Evolutionary conservation across 1,284 basidiomycete species (phyloP).

Genomic region (Leccinum fuscescens): DNA sequence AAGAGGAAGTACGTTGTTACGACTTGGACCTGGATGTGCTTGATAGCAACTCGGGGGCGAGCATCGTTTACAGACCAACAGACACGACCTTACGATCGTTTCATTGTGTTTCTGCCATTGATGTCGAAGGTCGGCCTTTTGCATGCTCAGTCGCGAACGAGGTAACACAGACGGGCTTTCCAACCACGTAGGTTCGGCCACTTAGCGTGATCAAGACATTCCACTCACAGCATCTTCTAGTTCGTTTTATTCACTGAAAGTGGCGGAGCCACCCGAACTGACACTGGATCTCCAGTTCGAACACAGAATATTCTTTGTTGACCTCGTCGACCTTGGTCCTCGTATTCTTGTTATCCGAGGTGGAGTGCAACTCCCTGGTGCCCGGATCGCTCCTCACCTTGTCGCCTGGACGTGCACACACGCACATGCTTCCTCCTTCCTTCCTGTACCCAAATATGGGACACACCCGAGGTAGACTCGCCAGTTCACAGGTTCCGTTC

Average conservation of each 20-base stretch:
- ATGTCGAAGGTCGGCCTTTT: conserved; percentile 17
- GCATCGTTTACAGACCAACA: conserved; percentile 12
- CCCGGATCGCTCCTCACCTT: neutral
- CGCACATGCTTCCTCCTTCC: conserved; percentile 6
- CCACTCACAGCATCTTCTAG: conserved; percentile 4
- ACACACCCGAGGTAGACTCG: neutral
- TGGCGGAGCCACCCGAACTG: conserved; percentile 2
- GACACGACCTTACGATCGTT: conserved; percentile 9
- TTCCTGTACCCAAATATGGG: conserved; percentile 3
- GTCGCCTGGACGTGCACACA: conserved; percentile 17
- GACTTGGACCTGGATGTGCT: conserved; percentile 15
- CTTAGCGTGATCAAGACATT: neutral
- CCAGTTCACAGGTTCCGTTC: neutral
- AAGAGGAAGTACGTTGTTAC: conserved; percentile 19
- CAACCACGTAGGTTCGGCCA: conserved; percentile 1
- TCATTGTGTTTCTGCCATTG: conserved; percentile 14
- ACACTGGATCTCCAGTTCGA: conserved; percentile 17
- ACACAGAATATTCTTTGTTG: neutral
- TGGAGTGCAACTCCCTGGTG: neutral
- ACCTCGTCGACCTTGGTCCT: conserved; percentile 15
- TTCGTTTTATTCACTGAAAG: conserved; percentile 15
- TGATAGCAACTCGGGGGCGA: conserved; percentile 13
- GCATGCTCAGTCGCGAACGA: conserved; percentile 19
- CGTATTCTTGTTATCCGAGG: conserved; percentile 14
- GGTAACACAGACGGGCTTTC: neutral